A percentile compares a stretch with the other conserved stretches of the same genome.
phyloP scores from a whole-genome alignment of 257 asterid genomes.

The Solanum stenotomum region DNA sequence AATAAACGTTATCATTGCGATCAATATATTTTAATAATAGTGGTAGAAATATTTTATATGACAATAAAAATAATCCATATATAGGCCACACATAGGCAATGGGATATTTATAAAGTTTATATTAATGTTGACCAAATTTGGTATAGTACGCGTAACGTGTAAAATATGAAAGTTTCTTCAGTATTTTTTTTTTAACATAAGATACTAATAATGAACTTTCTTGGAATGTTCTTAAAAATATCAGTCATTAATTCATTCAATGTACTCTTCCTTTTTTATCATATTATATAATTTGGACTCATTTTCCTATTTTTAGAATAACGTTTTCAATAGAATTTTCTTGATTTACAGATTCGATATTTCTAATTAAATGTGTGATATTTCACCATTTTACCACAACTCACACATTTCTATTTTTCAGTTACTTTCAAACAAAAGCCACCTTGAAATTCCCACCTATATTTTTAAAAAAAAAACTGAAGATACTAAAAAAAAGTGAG shows the following conservation, averaged over 20 bases:
- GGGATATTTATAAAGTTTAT: neutral
- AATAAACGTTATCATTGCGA: neutral
- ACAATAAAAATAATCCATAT: too few species aligned
- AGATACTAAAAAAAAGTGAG: neutral
- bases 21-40: neutral
- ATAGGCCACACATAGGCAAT: neutral
- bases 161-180: neutral
- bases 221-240: neutral
- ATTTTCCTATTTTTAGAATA: neutral
- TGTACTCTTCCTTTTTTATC: neutral
- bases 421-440: neutral
- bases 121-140: neutral
- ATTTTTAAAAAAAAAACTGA: neutral
- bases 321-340: neutral
- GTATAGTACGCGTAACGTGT: neutral
- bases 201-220: neutral
- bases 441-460: neutral
- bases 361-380: neutral
- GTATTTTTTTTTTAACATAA: neutral
- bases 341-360: neutral
- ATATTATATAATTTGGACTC: neutral
- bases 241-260: neutral
- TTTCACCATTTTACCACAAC: neutral
- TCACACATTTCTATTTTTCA: neutral
- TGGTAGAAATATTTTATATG: neutral